These are phyloP conservation scores for Penicillium coprophilum DNA, from an alignment of 495 filamentous ascomycete species.

Conservation along the genomic window DNA sequence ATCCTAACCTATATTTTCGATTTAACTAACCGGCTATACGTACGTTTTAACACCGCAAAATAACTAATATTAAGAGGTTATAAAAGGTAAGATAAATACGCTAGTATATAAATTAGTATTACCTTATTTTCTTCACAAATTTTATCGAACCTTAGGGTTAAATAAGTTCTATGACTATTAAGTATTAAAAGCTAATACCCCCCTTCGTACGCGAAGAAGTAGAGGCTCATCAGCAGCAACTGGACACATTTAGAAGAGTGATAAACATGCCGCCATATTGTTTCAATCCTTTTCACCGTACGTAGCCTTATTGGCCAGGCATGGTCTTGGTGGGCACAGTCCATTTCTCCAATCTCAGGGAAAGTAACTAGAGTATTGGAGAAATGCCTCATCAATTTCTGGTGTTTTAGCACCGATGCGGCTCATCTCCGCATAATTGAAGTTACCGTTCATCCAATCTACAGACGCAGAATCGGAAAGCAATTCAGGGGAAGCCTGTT, in stretches of 20 bases:
- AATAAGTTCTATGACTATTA: too few relatives aligned
- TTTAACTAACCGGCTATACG: too few relatives aligned
- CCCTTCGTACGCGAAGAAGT: too few relatives aligned
- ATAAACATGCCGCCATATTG: not conserved
- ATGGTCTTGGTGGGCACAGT: not conserved
- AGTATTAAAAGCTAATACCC: too few relatives aligned
- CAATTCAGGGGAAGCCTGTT: not conserved
- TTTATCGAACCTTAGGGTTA: too few relatives aligned
- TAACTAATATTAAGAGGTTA: too few relatives aligned
- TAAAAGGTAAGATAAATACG: too few relatives aligned
- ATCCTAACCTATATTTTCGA: too few relatives aligned
- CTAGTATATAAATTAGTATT: too few relatives aligned
- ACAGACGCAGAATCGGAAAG: not conserved
- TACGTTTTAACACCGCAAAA: too few relatives aligned
- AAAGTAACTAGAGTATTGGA: conserved; percentile 15
- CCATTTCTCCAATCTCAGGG: not conserved
- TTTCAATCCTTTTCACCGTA: not conserved
- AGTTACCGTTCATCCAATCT: conserved; percentile 13
- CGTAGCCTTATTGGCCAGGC: not conserved
- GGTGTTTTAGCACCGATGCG: conserved; percentile 26
- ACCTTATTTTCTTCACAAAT: too few relatives aligned
- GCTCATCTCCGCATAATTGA: conserved; percentile 28
- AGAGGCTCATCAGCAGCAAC: not conserved
- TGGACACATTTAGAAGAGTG: not conserved
- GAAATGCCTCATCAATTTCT: conserved; percentile 22